Conservation (phyloP, 805 yeast genomes). For the Suhomyces kilbournensis region DNA sequence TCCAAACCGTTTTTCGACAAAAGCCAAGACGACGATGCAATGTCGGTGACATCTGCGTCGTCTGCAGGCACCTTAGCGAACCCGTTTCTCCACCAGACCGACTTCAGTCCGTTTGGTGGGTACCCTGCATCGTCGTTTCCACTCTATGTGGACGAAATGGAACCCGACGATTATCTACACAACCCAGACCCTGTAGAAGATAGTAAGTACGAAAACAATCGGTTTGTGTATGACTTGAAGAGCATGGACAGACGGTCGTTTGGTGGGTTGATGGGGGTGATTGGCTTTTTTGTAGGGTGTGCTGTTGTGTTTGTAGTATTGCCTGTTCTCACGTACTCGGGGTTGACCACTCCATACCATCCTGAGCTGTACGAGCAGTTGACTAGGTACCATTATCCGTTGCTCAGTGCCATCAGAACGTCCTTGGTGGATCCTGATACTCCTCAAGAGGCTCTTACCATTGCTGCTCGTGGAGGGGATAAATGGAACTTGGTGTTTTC, state of each 20-base stretch:
- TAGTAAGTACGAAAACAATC: slow-evolving; percentile 73
- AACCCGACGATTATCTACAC: slow-evolving; percentile 90
- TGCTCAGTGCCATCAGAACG: slow-evolving; percentile 35
- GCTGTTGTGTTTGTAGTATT: slow-evolving; percentile 68
- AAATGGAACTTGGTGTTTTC: slow-evolving; percentile 38
- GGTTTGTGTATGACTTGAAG: slow-evolving; percentile 63
- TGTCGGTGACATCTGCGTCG: slow-evolving; percentile 9
- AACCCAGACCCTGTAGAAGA: slow-evolving; percentile 95
- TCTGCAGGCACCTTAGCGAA: slow-evolving; percentile 19
- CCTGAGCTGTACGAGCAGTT: slow-evolving; percentile 43
- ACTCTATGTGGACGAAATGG: slow-evolving; percentile 85
- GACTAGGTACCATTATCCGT: slow-evolving; percentile 42
- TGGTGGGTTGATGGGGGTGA: slow-evolving; percentile 60
- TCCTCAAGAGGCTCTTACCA: slow-evolving; percentile 27
- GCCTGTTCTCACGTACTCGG: slow-evolving; percentile 84
- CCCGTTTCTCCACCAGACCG: slow-evolving; percentile 48
- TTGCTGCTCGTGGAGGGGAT: slow-evolving; percentile 23
- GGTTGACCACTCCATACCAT: slow-evolving; percentile 40
- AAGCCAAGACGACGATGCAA: not conserved
- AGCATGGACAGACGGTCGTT: slow-evolving; percentile 60
- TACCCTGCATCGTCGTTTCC: slow-evolving; percentile 94
- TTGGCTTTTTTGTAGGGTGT: slow-evolving; percentile 58
- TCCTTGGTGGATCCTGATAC: slow-evolving; percentile 41
- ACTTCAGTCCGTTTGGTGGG: slow-evolving; percentile 92
- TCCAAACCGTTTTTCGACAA: not conserved